Conservation (phyloP, 352 stramenopile species). For the Peronospora destructor region DNA sequence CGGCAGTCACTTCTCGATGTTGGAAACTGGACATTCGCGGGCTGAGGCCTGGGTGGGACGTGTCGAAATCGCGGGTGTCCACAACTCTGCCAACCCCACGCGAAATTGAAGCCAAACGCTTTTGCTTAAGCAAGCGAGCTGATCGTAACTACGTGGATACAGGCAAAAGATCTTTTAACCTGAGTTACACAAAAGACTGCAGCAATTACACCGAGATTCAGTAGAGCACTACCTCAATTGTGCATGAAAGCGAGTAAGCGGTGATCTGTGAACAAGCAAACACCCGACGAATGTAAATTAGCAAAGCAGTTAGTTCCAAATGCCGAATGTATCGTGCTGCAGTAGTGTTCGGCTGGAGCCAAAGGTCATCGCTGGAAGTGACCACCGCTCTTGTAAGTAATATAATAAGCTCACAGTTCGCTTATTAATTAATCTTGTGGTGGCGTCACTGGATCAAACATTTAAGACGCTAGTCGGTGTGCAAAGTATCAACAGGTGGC, state of each 20-base stretch:
- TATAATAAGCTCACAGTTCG: too few species aligned
- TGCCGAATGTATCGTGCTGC: neutral
- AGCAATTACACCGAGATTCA: slow-evolving; percentile 13
- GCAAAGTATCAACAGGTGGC: too few species aligned
- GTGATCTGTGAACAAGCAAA: slow-evolving; percentile 8
- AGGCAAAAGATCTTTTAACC: slow-evolving; percentile 7
- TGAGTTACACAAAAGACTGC: slow-evolving; percentile 5
- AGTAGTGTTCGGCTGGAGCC: neutral
- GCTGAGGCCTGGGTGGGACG: slow-evolving; percentile 41
- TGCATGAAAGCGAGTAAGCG: slow-evolving; percentile 5
- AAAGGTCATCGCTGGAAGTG: slow-evolving; percentile 11
- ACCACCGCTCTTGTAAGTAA: too few species aligned
- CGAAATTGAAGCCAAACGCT: slow-evolving; percentile 3
- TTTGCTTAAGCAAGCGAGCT: too few species aligned
- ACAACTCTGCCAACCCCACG: slow-evolving; percentile 3
- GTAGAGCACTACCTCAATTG: slow-evolving; percentile 1
- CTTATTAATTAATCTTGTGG: too few species aligned
- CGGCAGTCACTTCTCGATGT: slow-evolving; percentile 33
- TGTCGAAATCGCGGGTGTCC: slow-evolving; percentile 56
- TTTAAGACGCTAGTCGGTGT: too few species aligned
- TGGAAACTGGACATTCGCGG: slow-evolving; percentile 22
- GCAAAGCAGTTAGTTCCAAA: neutral
- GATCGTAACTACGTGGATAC: too few species aligned
- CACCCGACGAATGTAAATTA: slow-evolving; percentile 11
- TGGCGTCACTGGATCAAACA: too few species aligned